These are phyloP conservation scores for Carex arenaria DNA, from an alignment of 202 grass and related monocot genomes.

Conservation along the genomic window DNA sequence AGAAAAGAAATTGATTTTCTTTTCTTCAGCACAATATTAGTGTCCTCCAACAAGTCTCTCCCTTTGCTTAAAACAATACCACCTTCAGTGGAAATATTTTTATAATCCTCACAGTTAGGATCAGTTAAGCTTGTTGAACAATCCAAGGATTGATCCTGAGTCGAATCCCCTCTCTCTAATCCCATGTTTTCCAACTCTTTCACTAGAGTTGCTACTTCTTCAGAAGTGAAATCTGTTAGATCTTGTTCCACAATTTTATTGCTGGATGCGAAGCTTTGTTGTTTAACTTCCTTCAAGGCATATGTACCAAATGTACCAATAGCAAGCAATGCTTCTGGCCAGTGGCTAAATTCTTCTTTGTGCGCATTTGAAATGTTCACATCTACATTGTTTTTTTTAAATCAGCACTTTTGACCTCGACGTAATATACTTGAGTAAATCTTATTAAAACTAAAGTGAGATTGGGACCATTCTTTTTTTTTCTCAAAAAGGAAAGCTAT, in stretches of 20 bases:
- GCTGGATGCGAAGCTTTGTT: constrained; percentile 23
- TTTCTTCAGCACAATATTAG: constrained; percentile 36
- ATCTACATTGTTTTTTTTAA: constrained; percentile 25
- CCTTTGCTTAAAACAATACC: constrained; percentile 46
- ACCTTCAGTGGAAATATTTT: constrained; percentile 21
- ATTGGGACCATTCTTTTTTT: not conserved
- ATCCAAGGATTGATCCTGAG: constrained; percentile 20
- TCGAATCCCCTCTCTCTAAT: constrained; percentile 28
- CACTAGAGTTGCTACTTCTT: constrained; percentile 53
- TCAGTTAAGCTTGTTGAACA: constrained; percentile 12
- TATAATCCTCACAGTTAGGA: constrained; percentile 22
- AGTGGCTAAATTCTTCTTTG: constrained; percentile 58
- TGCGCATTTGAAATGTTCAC: constrained; percentile 31
- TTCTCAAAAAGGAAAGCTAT: not conserved
- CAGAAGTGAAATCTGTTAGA: constrained; percentile 35
- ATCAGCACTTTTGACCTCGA: constrained; percentile 7
- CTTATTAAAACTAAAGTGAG: not conserved
- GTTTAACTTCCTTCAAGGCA: constrained; percentile 33
- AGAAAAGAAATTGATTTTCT: constrained; percentile 48
- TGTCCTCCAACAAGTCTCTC: constrained; percentile 39
- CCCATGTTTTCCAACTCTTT: constrained; percentile 48
- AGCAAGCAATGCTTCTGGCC: constrained; percentile 56
- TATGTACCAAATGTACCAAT: constrained; percentile 75
- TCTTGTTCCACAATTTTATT: constrained; percentile 26
- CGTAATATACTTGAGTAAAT: not conserved